Percentiles rank a stretch among this genome's conserved stretches.
phyloP scores from a whole-genome alignment of 306 rosid genomes.

The Boehmeria nivea region DNA sequence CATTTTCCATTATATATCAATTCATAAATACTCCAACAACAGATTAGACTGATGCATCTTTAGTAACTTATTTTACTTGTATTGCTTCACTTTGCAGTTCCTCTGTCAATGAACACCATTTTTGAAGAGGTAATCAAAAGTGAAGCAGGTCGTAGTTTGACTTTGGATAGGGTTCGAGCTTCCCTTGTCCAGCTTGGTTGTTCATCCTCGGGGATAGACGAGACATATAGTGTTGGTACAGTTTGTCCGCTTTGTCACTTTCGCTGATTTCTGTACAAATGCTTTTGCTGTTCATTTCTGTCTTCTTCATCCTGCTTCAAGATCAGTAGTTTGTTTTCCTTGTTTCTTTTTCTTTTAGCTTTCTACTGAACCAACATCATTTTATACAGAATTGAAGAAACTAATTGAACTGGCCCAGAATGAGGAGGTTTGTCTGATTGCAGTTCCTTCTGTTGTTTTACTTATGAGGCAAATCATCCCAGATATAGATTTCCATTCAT shows the following conservation, averaged over 20 bases:
- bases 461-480: conserved; percentile 1
- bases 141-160: conserved; percentile 60
- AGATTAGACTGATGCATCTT: not conserved
- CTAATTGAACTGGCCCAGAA: conserved; percentile 59
- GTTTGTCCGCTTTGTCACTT: conserved; percentile 4
- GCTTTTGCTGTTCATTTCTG: not conserved
- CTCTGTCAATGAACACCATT: conserved; percentile 50
- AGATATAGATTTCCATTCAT: conserved; percentile 21
- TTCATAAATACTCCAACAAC: no score
- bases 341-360: conserved; percentile 4
- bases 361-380: conserved; percentile 17
- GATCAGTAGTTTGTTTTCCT: not conserved
- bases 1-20: not conserved
- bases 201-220: conserved; percentile 36
- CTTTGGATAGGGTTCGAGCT: conserved; percentile 60
- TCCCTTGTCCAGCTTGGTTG: conserved; percentile 61
- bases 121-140: conserved; percentile 68
- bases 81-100: conserved; percentile 47
- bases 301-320: conserved; percentile 10
- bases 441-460: conserved; percentile 6
- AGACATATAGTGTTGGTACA: conserved; percentile 55
- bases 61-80: conserved; percentile 15
- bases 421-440: conserved; percentile 58
- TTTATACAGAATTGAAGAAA: conserved; percentile 61
- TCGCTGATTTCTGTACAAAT: conserved; percentile 7